Evolutionary conservation across 306 rosid genomes (phyloP), one percentile per base, ranked within the genome.

Genomic region (Cucurbita maxima): DNA sequence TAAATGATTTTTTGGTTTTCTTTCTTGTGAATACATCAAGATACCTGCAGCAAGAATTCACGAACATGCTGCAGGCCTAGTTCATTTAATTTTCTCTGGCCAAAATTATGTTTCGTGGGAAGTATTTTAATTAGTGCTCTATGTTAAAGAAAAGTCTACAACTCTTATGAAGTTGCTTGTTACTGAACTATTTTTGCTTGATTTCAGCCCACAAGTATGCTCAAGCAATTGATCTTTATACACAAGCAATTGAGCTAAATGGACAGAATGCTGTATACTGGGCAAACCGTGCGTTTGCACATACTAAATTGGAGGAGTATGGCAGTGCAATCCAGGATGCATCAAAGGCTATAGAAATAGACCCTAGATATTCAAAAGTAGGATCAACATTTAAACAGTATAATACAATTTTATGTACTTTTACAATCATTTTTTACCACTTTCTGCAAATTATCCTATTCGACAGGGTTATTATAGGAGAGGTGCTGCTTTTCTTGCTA

Each of bases 251-350:
- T 64, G 96, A 86, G 83, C 53, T 81, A 75, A 82, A 86, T 76
- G 63, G 87, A 79, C 87, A 74, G 85, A 95, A 84, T 89, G 96
- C 97, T 73, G 97, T 95, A 62, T 95, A 95, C 83, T 89, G 82
- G 86, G 89, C 99, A 56, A 95, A 95, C 59, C 99, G 99, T 70
- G 90, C 99, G 50, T 84, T 95, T 83, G 97, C 99, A 34, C 99
- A 95, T 88, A 83, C 87, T 72, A 85, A 84, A 78, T 92, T 89
- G 76, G 99, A 95, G 88, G 96, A 91, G 78, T 95, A 95, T 84
- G 97, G 99, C 37, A 91, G 97, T 75, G 99, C 97, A 60, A 95
- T 95, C 79, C 92, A 83, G 74, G 99, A 95, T 89, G 99, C 99
- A 61, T 82, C 99, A 4, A 79, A 59, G 79, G 96, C 99, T 58